Evolutionary conservation across 306 rosid species (phyloP), one percentile per base, ranked within the genome.

Genomic region (Vigna unguiculata): DNA sequence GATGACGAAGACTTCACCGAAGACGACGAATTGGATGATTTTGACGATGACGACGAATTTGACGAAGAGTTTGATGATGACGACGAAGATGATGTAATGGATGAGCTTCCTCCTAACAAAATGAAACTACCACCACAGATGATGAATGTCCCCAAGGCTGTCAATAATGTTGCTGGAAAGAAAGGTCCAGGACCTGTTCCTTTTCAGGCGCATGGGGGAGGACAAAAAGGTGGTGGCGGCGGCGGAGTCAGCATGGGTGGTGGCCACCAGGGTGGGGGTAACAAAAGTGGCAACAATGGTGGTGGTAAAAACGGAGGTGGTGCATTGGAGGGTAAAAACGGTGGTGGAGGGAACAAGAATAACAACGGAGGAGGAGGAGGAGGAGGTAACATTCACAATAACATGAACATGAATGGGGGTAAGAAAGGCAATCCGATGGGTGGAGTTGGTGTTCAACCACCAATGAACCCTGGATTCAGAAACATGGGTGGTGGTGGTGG

Each of bases 61-160:
- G 88, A 87, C 16, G 90, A 88, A 0, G 95, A 90, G 1, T 52
- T 79, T 3, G 90, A 86, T 2, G 91, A 88, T 66, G 91, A 88
- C 53, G 97, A 28, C 32, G 32, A 28, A 28, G 32, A 95, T 9
- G 91, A 88, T 66, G 97, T 92, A 13, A 55, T 90, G 61, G 97
- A 81, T 5, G 91, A 41, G 0, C 81, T 61, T 5, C 89, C 87
- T 6, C 69, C 43, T 0, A 79, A 52, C 71, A 94, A 80, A 80
- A 83, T 85, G 93, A 92, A 89, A 60, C 57, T 9, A 0, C 67
- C 22, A 0, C 67, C 68, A 2, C 57, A 17, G n/a, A 77, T 79
- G 78, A 81, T 87, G 80, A 83, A 76, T 71, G 87, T 89, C 25
- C 91, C 76, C 41, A 93, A 86, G 67, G 86, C 79, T 19, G 81